phyloP scores from a whole-genome alignment of 108 stramenopile genomes.

The Nitzschia sp. region DNA sequence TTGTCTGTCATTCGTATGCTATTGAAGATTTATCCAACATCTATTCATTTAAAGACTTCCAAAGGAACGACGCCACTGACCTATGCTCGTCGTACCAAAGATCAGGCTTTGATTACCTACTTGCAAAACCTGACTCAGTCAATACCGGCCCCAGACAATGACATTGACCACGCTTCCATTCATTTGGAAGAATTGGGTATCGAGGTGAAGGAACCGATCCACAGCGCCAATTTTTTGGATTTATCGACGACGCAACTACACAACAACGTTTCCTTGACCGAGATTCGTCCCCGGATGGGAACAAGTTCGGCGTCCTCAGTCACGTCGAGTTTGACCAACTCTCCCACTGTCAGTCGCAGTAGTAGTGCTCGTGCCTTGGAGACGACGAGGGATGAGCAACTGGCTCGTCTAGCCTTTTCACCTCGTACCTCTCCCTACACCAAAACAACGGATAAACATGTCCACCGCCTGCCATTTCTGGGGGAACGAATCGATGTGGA shows the following conservation, averaged over 20 bases:
- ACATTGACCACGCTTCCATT: no score
- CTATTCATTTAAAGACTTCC: conserved; percentile 1
- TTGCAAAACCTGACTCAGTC: neutral
- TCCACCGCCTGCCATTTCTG: no score
- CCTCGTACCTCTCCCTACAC: neutral
- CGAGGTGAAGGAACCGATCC: no score
- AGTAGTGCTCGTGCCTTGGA: neutral
- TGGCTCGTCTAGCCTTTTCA: no score
- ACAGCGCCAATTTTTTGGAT: no score
- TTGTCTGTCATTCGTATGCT: conserved; percentile 13
- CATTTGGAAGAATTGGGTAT: no score
- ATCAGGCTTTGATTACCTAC: neutral
- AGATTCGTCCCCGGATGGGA: no score
- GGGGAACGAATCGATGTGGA: no score
- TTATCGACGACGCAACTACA: no score
- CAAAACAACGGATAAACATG: no score
- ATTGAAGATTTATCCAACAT: neutral
- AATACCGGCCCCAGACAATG: neutral
- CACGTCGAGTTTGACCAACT: neutral
- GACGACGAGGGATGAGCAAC: no score
- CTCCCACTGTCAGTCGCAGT: neutral
- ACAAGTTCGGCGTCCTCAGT: neutral
- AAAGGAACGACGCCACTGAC: conserved; percentile 14
- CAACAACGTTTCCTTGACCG: no score
- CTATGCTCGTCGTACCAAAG: conserved; percentile 2